A percentile compares a stretch with the other conserved stretches of the same genome.
Conservation (phyloP, 148 eudicot species). For the Simmondsia chinensis region DNA sequence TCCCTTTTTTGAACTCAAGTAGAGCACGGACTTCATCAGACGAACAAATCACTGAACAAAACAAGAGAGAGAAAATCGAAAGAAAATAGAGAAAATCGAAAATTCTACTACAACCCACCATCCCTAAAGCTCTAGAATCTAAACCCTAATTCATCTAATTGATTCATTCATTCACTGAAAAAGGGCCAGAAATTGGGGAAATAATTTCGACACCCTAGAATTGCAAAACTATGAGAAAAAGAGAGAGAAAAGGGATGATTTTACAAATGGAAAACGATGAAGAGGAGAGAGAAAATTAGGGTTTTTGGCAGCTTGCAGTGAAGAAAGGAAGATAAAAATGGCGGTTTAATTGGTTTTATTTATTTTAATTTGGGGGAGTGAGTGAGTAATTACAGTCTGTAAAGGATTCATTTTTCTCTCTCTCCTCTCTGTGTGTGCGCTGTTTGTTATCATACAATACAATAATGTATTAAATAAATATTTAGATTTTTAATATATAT, state of each 20-base stretch:
- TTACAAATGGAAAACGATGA: conserved; percentile 4
- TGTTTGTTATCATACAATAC: no score
- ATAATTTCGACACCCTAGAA: no score
- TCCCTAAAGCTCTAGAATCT: neutral
- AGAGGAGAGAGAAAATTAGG: neutral
- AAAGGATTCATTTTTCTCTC: no score
- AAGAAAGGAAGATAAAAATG: conserved; percentile 1
- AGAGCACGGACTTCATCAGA: conserved; percentile 55
- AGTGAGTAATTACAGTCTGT: conserved; percentile 8
- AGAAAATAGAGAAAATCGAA: neutral
- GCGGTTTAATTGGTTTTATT: no score
- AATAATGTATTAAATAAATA: no score
- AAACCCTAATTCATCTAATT: neutral
- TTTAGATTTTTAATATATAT: no score
- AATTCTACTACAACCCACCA: neutral
- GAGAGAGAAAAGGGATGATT: neutral
- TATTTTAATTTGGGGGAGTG: neutral
- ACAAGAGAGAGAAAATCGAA: conserved; percentile 6
- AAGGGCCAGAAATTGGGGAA: neutral
- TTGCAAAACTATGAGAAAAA: neutral
- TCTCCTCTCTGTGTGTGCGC: no score
- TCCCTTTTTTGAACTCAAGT: conserved; percentile 83
- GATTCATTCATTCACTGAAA: neutral
- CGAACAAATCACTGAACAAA: conserved; percentile 7
- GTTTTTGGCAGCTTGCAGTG: neutral